Percentiles rank a stretch among this genome's conserved stretches.
These are phyloP conservation scores for Plantago ovata DNA, from an alignment of 257 asterid genomes.

Conservation along the genomic window DNA sequence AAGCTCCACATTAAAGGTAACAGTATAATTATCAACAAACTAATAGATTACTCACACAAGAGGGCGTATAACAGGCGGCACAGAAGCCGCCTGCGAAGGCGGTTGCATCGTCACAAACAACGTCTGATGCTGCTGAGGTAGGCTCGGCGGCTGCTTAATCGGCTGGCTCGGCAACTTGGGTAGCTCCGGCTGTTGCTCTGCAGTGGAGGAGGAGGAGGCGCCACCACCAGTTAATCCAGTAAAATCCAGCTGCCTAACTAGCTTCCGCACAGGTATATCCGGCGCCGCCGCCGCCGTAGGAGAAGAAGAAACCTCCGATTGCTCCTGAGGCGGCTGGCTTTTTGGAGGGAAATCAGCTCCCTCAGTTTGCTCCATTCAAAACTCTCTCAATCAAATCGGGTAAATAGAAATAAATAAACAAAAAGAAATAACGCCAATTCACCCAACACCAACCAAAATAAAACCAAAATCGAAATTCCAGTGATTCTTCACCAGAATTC, in stretches of 20 bases:
- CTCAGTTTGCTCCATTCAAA: slow-evolving; percentile 71
- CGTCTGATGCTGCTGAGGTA: too few relatives aligned
- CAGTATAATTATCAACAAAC: too few relatives aligned
- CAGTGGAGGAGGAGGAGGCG: slow-evolving; percentile 51
- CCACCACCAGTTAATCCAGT: slow-evolving; percentile 48
- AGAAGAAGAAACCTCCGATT: slow-evolving; percentile 44
- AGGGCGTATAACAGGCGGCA: slow-evolving; percentile 13
- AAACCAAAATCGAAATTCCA: slow-evolving; percentile 22
- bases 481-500: not conserved
- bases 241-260: slow-evolving; percentile 96
- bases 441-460: slow-evolving; percentile 17
- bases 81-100: too few relatives aligned
- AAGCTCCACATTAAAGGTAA: too few relatives aligned
- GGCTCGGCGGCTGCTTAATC: too few relatives aligned
- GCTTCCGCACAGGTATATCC: slow-evolving; percentile 81
- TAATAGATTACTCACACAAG: slow-evolving; percentile 43
- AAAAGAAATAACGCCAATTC: slow-evolving; percentile 14
- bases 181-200: not conserved
- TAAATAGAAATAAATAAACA: not conserved
- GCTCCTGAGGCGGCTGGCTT: slow-evolving; percentile 31
- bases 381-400: slow-evolving; percentile 11
- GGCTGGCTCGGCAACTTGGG: too few relatives aligned
- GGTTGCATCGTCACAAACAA: too few relatives aligned
- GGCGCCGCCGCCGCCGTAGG: slow-evolving; percentile 30
- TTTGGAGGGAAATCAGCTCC: slow-evolving; percentile 76